A percentile compares a stretch with the other conserved stretches of the same genome.
These are phyloP conservation scores for Diatrype stigma DNA, from an alignment of 2,329 filamentous ascomycete species.

Conservation along the genomic window DNA sequence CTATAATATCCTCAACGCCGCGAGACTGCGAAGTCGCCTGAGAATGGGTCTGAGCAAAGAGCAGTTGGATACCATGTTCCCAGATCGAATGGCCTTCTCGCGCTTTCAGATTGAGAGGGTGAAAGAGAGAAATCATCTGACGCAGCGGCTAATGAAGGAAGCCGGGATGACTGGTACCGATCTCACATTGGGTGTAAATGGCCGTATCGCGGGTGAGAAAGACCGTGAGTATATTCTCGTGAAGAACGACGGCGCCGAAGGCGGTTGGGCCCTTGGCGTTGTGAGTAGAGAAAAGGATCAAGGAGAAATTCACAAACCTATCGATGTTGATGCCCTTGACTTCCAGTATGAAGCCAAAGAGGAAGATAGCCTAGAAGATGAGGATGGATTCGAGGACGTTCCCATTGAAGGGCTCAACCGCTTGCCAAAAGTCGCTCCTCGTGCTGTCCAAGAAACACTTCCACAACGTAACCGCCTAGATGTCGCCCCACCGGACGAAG, in stretches of 20 bases:
- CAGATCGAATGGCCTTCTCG: conserved; percentile 94
- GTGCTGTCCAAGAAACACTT: conserved; percentile 18
- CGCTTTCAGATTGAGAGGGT: conserved; percentile 95
- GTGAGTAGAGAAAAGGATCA: conserved; percentile 80
- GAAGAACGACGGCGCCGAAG: conserved; percentile 91
- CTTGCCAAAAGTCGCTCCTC: conserved; percentile 57
- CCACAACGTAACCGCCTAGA: conserved; percentile 7
- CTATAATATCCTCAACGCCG: conserved; percentile 97
- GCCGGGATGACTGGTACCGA: conserved; percentile 83
- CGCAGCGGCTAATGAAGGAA: conserved; percentile 89
- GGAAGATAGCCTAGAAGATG: conserved; percentile 52
- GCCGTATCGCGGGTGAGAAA: conserved; percentile 75
- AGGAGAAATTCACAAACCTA: conserved; percentile 79
- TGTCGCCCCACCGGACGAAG: conserved; percentile 29
- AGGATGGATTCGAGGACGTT: conserved; percentile 86
- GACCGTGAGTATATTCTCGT: conserved; percentile 93
- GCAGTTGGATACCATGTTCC: conserved; percentile 94
- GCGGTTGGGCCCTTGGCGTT: conserved; percentile 92
- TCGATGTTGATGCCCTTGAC: conserved; percentile 74
- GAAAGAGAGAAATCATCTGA: conserved; percentile 86
- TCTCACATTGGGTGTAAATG: conserved; percentile 60
- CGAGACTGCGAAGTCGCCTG: conserved; percentile 78
- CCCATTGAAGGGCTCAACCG: conserved; percentile 87
- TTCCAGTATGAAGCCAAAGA: conserved; percentile 54
- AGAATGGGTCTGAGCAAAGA: conserved; percentile 97